These are phyloP conservation scores for Kondoa malvinella DNA, from an alignment of 768 basidiomycete genomes.

Conservation along the genomic window DNA sequence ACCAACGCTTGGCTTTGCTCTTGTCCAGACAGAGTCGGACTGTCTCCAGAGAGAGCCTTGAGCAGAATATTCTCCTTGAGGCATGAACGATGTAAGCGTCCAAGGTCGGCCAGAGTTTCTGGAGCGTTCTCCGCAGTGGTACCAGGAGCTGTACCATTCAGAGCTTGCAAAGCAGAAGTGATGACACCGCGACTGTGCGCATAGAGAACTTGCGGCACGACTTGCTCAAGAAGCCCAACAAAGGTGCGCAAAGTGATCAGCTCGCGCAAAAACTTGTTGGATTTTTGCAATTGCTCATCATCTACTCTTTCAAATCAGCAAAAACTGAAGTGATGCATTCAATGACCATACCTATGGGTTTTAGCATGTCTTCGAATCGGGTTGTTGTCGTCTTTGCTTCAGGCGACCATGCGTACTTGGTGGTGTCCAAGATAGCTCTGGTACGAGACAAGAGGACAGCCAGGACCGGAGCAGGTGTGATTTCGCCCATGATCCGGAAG, in stretches of 20 bases:
- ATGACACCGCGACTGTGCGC: conserved; percentile 1
- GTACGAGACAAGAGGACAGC: conserved; percentile 53
- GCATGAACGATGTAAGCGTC: neutral
- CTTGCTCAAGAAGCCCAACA: neutral
- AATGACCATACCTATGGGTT: neutral
- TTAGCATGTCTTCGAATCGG: neutral
- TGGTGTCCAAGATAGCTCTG: conserved; percentile 44
- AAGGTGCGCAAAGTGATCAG: conserved; percentile 32
- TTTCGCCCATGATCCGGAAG: conserved; percentile 73
- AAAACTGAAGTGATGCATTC: neutral
- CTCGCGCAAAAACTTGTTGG: conserved; percentile 51
- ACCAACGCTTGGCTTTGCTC: neutral
- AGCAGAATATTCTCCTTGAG: conserved; percentile 8
- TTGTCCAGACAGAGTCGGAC: neutral
- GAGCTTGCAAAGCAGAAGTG: conserved; percentile 5
- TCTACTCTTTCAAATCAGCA: conserved; percentile 26
- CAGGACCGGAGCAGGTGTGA: conserved; percentile 59
- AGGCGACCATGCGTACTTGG: conserved; percentile 34
- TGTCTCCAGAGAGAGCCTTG: neutral
- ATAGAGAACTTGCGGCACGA: neutral
- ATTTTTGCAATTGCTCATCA: conserved; percentile 37
- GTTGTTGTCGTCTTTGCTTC: neutral
- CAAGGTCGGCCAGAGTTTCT: neutral
- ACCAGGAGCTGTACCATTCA: neutral
- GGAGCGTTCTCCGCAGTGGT: neutral